These are phyloP conservation scores for Hippophae rhamnoides DNA, from an alignment of 306 rosid species.

Conservation along the genomic window DNA sequence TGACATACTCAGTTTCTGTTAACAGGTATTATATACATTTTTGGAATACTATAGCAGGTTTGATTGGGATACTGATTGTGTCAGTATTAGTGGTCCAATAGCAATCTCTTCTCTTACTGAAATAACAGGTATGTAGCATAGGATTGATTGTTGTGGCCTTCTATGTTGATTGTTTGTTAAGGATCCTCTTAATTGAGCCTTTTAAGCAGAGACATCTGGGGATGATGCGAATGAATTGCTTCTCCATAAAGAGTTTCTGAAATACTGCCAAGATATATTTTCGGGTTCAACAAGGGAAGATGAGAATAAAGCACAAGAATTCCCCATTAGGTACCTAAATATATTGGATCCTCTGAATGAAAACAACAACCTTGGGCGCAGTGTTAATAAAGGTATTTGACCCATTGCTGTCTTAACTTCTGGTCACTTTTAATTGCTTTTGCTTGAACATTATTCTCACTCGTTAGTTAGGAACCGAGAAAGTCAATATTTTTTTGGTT, in stretches of 20 bases:
- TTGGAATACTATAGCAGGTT: slow-evolving; percentile 53
- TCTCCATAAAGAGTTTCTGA: slow-evolving; percentile 47
- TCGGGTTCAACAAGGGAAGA: slow-evolving; percentile 21
- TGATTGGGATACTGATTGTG: slow-evolving; percentile 47
- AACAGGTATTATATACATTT: slow-evolving; percentile 55
- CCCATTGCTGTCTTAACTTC: slow-evolving; percentile 11
- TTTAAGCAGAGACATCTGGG: slow-evolving; percentile 32
- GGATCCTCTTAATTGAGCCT: slow-evolving; percentile 12
- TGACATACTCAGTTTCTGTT: slow-evolving; percentile 16
- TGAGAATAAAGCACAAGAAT: slow-evolving; percentile 23
- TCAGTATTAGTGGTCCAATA: slow-evolving; percentile 45
- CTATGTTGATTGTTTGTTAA: slow-evolving; percentile 11
- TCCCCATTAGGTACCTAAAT: slow-evolving; percentile 44
- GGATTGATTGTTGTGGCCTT: slow-evolving; percentile 3
- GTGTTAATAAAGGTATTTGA: slow-evolving; percentile 42
- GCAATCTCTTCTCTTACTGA: slow-evolving; percentile 42
- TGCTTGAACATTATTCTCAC: neutral
- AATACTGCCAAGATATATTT: slow-evolving; percentile 34
- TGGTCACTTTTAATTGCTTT: slow-evolving; percentile 5
- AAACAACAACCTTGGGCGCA: slow-evolving; percentile 60
- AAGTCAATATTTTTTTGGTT: neutral
- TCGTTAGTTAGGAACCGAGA: slow-evolving; percentile 1
- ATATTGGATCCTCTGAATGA: slow-evolving; percentile 58
- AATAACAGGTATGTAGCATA: slow-evolving; percentile 34
- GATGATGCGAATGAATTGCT: slow-evolving; percentile 24